Percentiles rank a stretch among this genome's conserved stretches.
Evolutionary conservation across 352 stramenopile species (phyloP).

Genomic region (Globisporangium okanoganense): DNA sequence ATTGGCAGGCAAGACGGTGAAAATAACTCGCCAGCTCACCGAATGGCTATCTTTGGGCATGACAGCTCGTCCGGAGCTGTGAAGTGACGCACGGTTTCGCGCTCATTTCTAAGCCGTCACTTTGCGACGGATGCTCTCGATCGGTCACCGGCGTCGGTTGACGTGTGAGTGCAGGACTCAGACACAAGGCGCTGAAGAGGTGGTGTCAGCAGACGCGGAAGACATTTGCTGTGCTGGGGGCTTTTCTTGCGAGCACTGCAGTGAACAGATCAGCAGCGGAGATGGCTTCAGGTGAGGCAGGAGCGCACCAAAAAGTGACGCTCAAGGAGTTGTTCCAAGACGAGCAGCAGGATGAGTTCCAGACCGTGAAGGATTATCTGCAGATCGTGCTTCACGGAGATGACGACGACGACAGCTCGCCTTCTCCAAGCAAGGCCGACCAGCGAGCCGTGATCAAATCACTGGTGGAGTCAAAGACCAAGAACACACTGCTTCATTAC

Average conservation of each 20-base stretch:
- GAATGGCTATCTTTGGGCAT: neutral
- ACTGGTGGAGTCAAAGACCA: conserved; percentile 59
- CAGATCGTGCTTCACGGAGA: conserved; percentile 43
- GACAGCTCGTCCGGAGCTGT: neutral
- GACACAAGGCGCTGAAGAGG: neutral
- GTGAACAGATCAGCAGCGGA: neutral
- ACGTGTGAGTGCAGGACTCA: neutral
- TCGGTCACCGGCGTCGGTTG: conserved; percentile 11
- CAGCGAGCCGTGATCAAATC: conserved; percentile 23
- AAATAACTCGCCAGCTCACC: neutral
- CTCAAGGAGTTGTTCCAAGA: conserved; percentile 71
- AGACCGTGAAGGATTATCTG: conserved; percentile 52
- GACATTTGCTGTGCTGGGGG: neutral
- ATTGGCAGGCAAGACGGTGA: neutral
- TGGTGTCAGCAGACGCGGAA: neutral
- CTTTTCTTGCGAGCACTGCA: neutral
- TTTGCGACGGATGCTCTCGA: neutral
- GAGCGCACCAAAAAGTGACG: conserved; percentile 17
- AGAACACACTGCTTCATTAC: conserved; percentile 77
- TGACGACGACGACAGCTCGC: neutral
- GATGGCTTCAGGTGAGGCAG: conserved; percentile 3
- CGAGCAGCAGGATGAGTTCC: conserved; percentile 65
- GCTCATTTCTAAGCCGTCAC: neutral
- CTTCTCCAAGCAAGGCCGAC: neutral
- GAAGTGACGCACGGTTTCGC: conserved; percentile 8